Conservation (phyloP, 257 asterid species). For the Plantago elongata region DNA sequence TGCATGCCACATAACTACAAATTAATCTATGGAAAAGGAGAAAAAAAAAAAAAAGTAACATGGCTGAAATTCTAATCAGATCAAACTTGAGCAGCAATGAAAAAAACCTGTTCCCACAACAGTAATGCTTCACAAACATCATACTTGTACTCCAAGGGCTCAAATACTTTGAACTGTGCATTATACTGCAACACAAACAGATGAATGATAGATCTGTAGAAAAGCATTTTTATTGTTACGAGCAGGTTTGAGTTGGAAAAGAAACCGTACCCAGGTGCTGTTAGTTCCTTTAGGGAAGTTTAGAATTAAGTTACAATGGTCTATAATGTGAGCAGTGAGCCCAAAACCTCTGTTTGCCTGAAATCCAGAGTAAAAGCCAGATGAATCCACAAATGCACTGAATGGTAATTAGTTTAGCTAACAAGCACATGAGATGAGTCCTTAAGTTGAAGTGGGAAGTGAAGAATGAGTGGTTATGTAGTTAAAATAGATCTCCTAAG, state of each 20-base stretch:
- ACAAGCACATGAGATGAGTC: background rate
- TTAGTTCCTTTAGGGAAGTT: slow-evolving; percentile 93
- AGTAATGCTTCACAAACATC: slow-evolving; percentile 87
- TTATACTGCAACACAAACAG: slow-evolving; percentile 59
- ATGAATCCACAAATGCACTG: no score
- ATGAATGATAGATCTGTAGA: slow-evolving; percentile 8
- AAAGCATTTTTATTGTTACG: slow-evolving; percentile 8
- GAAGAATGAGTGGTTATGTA: no score
- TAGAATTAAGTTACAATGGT: slow-evolving; percentile 84
- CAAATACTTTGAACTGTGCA: slow-evolving; percentile 78
- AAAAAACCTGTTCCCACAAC: slow-evolving; percentile 93
- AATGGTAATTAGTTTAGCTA: no score
- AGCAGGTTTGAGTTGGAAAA: slow-evolving; percentile 13
- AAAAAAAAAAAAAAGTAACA: slow-evolving; percentile 10
- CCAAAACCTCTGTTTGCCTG: slow-evolving; percentile 96
- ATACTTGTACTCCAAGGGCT: slow-evolving; percentile 88
- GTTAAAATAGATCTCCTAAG: background rate
- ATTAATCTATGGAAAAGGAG: slow-evolving; percentile 19
- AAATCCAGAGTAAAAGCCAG: slow-evolving; percentile 35
- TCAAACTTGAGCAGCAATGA: slow-evolving; percentile 10
- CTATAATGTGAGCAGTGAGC: slow-evolving; percentile 78
- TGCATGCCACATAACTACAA: slow-evolving; percentile 54
- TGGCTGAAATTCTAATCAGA: background rate
- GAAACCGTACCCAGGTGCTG: slow-evolving; percentile 80
- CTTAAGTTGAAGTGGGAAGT: no score